A percentile compares a stretch with the other conserved stretches of the same genome.
Evolutionary conservation across 352 stramenopile species (phyloP).

Genomic region (Phytophthora pluvialis): DNA sequence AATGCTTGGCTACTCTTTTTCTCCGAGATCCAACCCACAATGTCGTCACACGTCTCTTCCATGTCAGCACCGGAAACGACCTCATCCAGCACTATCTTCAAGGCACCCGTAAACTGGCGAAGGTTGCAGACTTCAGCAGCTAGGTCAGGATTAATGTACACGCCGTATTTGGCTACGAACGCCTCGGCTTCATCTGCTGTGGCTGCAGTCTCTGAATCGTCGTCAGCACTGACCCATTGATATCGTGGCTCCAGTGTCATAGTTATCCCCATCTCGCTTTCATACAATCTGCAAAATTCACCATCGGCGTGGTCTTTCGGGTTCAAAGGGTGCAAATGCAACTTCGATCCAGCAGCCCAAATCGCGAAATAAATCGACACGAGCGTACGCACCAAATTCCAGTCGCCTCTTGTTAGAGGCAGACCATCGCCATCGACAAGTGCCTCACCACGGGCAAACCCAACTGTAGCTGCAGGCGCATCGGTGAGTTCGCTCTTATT

Average conservation of each 20-base stretch:
- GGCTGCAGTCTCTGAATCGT: slow-evolving; percentile 12
- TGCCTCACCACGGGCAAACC: slow-evolving; percentile 73
- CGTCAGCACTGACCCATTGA: slow-evolving; percentile 24
- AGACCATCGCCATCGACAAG: slow-evolving; percentile 80
- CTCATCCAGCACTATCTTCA: slow-evolving; percentile 77
- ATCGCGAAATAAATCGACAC: slow-evolving; percentile 84
- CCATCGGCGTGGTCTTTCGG: slow-evolving; percentile 18
- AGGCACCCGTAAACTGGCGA: slow-evolving; percentile 60
- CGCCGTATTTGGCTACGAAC: slow-evolving; percentile 84
- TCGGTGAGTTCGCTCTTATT: slow-evolving; percentile 37
- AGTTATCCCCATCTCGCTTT: slow-evolving; percentile 70
- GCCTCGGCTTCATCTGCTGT: slow-evolving; percentile 59
- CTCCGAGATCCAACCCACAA: slow-evolving; percentile 82
- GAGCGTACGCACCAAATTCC: slow-evolving; percentile 81
- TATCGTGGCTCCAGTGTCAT: slow-evolving; percentile 52
- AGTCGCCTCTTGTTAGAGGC: slow-evolving; percentile 81
- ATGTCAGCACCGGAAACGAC: slow-evolving; percentile 85
- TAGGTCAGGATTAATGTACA: slow-evolving; percentile 85
- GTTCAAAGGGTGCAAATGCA: slow-evolving; percentile 60
- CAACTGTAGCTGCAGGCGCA: slow-evolving; percentile 15
- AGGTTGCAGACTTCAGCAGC: slow-evolving; percentile 83
- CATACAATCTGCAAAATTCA: slow-evolving; percentile 50
- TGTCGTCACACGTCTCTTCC: slow-evolving; percentile 73
- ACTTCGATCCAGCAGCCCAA: slow-evolving; percentile 52
- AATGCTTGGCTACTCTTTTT: slow-evolving; percentile 59